Percentiles rank a stretch among this genome's conserved stretches.
These are phyloP conservation scores for Sporothrix curviconia DNA, from an alignment of 2,329 filamentous ascomycete species.

Conservation along the genomic window DNA sequence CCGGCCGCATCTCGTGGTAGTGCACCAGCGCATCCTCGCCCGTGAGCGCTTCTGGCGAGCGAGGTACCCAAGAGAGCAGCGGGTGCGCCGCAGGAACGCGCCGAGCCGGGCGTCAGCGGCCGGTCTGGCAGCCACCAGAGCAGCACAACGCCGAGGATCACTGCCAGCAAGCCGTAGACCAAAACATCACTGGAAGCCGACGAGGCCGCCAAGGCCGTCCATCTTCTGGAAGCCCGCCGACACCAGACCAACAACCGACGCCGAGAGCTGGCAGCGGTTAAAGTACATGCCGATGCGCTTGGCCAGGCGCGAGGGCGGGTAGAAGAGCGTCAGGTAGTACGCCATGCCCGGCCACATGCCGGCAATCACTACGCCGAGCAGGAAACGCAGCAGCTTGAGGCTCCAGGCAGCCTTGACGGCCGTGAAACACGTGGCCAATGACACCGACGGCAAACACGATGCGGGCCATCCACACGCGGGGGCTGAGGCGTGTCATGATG, in stretches of 20 bases:
- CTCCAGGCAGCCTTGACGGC: slow-evolving; percentile 79
- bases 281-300: slow-evolving; percentile 85
- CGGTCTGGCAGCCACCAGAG: slow-evolving; percentile 90
- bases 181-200: slow-evolving; percentile 93
- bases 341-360: slow-evolving; percentile 96
- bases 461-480: slow-evolving; percentile 84
- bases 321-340: slow-evolving; percentile 87
- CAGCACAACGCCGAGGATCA: slow-evolving; percentile 63
- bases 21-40: slow-evolving; percentile 75
- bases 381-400: slow-evolving; percentile 76
- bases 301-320: slow-evolving; percentile 76
- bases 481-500: slow-evolving; percentile 77
- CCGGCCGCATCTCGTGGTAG: slow-evolving; percentile 71
- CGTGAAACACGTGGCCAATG: slow-evolving; percentile 75
- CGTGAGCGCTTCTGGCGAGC: slow-evolving; percentile 61
- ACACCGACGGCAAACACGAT: slow-evolving; percentile 84
- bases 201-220: slow-evolving; percentile 69
- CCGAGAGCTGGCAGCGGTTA: slow-evolving; percentile 81
- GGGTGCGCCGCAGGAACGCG: slow-evolving; percentile 38
- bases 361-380: slow-evolving; percentile 80
- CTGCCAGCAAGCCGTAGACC: slow-evolving; percentile 69
- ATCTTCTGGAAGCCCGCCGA: slow-evolving; percentile 89
- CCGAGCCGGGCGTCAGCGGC: slow-evolving; percentile 65
- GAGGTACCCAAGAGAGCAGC: slow-evolving; percentile 60
- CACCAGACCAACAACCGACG: slow-evolving; percentile 80